phyloP scores from a whole-genome alignment of 1,139 yeast genomes.

The Pichia sp. region DNA sequence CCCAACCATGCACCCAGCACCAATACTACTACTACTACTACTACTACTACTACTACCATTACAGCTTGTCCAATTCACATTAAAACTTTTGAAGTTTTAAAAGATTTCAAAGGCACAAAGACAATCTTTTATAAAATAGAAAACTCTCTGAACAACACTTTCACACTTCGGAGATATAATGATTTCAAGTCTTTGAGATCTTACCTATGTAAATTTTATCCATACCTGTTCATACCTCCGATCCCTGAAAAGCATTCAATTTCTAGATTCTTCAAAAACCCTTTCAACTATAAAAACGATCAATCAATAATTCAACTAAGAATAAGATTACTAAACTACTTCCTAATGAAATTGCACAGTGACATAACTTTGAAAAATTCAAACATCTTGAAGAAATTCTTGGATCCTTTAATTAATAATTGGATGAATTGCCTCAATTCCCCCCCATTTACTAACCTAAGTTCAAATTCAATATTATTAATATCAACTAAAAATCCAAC shows the following conservation, averaged over 20 bases:
- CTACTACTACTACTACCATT: neutral
- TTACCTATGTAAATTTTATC: slow-evolving; percentile 39
- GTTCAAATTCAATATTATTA: slow-evolving; percentile 27
- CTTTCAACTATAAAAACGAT: slow-evolving; percentile 28
- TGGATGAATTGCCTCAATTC: slow-evolving; percentile 24
- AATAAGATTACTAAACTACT: slow-evolving; percentile 25
- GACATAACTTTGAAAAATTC: slow-evolving; percentile 21
- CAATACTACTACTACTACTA: neutral
- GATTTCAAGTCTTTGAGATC: slow-evolving; percentile 49
- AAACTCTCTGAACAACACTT: slow-evolving; percentile 5
- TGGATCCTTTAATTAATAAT: slow-evolving; percentile 25
- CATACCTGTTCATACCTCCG: slow-evolving; percentile 48
- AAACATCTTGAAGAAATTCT: slow-evolving; percentile 22
- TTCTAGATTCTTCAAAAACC: slow-evolving; percentile 26
- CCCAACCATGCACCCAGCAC: neutral
- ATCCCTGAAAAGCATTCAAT: slow-evolving; percentile 54
- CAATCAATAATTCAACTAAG: slow-evolving; percentile 25
- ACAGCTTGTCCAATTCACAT: slow-evolving; percentile 3
- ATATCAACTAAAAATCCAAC: slow-evolving; percentile 28
- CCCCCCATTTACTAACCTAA: slow-evolving; percentile 28
- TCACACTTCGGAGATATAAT: slow-evolving; percentile 40
- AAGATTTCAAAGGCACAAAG: slow-evolving; percentile 21
- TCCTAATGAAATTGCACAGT: slow-evolving; percentile 19
- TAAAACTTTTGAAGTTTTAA: slow-evolving; percentile 15
- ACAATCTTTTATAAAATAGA: slow-evolving; percentile 28